Evolutionary conservation across 2,329 filamentous ascomycete genomes (phyloP), one percentile per base, ranked within the genome.

Genomic region (Fusarium pseudonygamai): DNA sequence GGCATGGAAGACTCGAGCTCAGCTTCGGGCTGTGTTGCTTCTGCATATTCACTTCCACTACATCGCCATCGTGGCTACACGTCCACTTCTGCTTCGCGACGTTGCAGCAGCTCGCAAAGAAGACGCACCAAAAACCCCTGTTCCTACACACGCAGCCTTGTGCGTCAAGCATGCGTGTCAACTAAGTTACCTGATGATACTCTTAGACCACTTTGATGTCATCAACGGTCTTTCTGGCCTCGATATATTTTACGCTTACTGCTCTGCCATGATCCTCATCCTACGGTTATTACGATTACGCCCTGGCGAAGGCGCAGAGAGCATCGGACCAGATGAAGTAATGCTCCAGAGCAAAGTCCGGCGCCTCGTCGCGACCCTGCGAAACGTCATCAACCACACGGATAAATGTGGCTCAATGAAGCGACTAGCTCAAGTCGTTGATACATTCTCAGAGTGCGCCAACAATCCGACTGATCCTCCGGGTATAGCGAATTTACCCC

Each of bases 191-290:
- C 65, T 82, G 0, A 75, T 79, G 49, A 74, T 82, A 20, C 72
- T 83, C 2, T 77, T 83, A 0, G 77, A 81, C 40, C 75, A 73
- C 8, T 81, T 82, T 43, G 72, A 77, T 26, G 73, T 80, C 2
- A 56, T 83, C 12, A 80, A 82, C 53, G 80, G 82, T 3, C 70
- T 81, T 13, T 80, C 80, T 2, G 80, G 80, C 4, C 72, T 82
- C 1, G 82, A 83, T 36, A 74, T 82, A 5, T 83, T 81, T 40
- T 83, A 83, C 57, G 76, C 78, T 39, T 82, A 82, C 64, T 81
- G 78, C 47, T 78, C 80, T 4, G 77, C 77, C 4, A 82, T 83
- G 78, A 73, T 79, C 0, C 15, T 75, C 0, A 75, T 75, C 7
- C 56, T 75, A 4, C n/a, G 72, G 5, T 28, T 75, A 15, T 63